Conservation (phyloP, 116 monocot species). For the Trichopus zeylanicus region DNA sequence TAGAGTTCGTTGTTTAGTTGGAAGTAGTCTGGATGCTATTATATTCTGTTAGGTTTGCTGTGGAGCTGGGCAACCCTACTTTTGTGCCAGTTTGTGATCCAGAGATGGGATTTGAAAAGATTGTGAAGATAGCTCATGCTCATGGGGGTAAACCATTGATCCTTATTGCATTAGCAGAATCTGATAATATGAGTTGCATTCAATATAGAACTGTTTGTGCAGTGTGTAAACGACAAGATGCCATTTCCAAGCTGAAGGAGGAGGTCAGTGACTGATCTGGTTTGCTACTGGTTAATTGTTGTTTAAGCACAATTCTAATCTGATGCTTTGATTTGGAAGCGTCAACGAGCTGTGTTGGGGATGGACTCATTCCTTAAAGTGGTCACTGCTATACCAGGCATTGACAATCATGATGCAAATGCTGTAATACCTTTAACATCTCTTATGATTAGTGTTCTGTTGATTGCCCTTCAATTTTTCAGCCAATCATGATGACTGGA, state of each 20-base stretch:
- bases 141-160: slow-evolving; percentile 52
- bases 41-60: slow-evolving; percentile 33
- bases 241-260: slow-evolving; percentile 60
- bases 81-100: slow-evolving; percentile 84
- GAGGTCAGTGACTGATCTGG: slow-evolving; percentile 37
- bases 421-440: slow-evolving; percentile 28
- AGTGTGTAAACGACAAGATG: slow-evolving; percentile 77
- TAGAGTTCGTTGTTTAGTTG: background rate
- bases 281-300: background rate
- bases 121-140: slow-evolving; percentile 82
- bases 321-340: slow-evolving; percentile 26
- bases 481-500: background rate
- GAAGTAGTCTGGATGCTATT: background rate
- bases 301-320: background rate
- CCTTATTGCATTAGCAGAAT: background rate
- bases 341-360: slow-evolving; percentile 51
- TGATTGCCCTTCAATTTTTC: background rate
- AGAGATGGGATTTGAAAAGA: slow-evolving; percentile 98
- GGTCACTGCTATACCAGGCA: slow-evolving; percentile 80
- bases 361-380: slow-evolving; percentile 63
- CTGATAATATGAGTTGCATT: background rate
- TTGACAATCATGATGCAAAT: slow-evolving; percentile 87
- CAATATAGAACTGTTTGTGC: slow-evolving; percentile 1
- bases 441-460: background rate
- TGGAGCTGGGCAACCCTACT: slow-evolving; percentile 76